Evolutionary conservation across 768 basidiomycete genomes (phyloP).

Genomic region (Termitomyces sp.): DNA sequence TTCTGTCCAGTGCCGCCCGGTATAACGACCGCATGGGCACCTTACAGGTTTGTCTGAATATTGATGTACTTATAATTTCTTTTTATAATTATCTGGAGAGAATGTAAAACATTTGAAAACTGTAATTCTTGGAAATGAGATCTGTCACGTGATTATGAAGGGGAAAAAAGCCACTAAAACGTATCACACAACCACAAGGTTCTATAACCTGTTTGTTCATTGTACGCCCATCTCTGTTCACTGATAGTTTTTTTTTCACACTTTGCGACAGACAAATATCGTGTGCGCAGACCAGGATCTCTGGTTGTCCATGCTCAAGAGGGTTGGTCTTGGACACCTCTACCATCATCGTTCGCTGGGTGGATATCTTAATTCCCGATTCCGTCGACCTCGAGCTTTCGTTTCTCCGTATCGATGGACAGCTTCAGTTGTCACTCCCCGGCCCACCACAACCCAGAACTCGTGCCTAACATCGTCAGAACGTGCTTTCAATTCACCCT

Average conservation of each 20-base stretch:
- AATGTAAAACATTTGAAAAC: too few species aligned
- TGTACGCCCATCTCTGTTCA: constrained; percentile 7
- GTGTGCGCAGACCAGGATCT: constrained; percentile 23
- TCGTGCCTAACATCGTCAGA: neutral
- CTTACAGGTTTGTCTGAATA: too few species aligned
- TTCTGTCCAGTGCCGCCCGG: too few species aligned
- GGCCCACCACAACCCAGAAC: neutral
- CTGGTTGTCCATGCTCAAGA: constrained; percentile 76
- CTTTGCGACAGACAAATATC: constrained; percentile 6
- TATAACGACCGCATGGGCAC: too few species aligned
- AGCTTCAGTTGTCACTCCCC: neutral
- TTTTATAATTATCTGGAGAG: too few species aligned
- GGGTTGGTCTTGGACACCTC: constrained; percentile 50
- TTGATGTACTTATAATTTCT: too few species aligned
- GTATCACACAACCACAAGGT: neutral
- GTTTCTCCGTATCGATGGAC: constrained; percentile 8
- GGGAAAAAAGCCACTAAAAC: neutral
- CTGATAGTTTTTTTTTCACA: neutral
- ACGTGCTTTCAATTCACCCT: neutral
- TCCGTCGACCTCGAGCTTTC: constrained; percentile 6
- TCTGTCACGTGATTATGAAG: neutral
- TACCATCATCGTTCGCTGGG: constrained; percentile 32
- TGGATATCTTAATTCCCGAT: constrained; percentile 16
- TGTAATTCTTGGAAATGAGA: too few species aligned
- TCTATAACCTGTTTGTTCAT: constrained; percentile 3